Evolutionary conservation across 129 eudicot genomes (phyloP).

Genomic region (Arctium lappa): DNA sequence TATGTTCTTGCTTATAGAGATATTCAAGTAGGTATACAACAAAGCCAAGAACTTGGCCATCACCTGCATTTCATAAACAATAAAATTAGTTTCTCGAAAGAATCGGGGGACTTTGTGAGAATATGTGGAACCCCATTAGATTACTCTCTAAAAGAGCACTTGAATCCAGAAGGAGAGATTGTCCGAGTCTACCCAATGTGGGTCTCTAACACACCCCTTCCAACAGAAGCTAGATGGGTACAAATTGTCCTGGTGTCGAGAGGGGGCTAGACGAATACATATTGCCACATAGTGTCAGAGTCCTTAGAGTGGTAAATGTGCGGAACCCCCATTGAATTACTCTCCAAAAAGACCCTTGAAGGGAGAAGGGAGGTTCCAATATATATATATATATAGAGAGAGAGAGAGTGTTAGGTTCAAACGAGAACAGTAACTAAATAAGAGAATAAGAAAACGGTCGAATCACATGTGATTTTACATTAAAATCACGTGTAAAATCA

Average conservation of each 20-base stretch:
- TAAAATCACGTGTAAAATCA: too few relatives aligned
- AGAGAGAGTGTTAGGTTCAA: too few relatives aligned
- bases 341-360: neutral
- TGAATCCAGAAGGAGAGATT: neutral
- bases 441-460: too few relatives aligned
- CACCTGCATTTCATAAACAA: slow-evolving; percentile 53
- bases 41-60: slow-evolving; percentile 92
- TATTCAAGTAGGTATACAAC: slow-evolving; percentile 87
- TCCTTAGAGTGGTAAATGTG: neutral
- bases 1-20: slow-evolving; percentile 92
- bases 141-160: neutral
- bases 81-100: neutral
- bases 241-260: neutral
- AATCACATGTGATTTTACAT: too few relatives aligned
- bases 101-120: neutral
- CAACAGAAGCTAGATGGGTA: neutral
- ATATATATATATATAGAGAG: too few relatives aligned
- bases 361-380: neutral
- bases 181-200: neutral
- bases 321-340: neutral
- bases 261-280: neutral
- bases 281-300: neutral
- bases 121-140: neutral
- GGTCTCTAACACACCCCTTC: neutral
- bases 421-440: too few relatives aligned